Evolutionary conservation across 2,329 filamentous ascomycete species (phyloP).

Genomic region (Aureobasidium sp.): DNA sequence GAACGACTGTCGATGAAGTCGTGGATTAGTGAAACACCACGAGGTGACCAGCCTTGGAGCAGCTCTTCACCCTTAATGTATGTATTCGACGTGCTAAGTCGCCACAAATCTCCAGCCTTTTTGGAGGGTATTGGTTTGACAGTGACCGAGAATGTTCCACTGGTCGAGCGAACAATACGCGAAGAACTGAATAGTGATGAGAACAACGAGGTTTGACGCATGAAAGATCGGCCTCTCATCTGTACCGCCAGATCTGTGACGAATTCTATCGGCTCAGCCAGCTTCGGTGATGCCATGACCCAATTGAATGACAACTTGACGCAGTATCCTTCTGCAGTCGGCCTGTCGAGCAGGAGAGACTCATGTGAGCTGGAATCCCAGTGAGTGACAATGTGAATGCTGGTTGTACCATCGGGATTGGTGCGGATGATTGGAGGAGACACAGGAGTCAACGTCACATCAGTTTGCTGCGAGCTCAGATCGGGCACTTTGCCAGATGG

Average conservation of each 20-base stretch:
- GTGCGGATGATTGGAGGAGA: conserved; percentile 70
- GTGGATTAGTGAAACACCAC: conserved; percentile 81
- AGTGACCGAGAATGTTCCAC: conserved; percentile 75
- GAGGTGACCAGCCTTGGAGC: conserved; percentile 73
- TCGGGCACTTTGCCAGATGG: conserved; percentile 77
- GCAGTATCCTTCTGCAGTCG: conserved; percentile 84
- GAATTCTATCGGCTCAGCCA: conserved; percentile 85
- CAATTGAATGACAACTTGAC: conserved; percentile 82
- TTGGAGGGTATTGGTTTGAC: conserved; percentile 87
- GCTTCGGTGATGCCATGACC: conserved; percentile 73
- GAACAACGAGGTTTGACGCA: conserved; percentile 79
- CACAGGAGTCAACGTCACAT: conserved; percentile 68
- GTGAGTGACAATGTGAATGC: conserved; percentile 77
- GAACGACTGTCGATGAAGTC: conserved; percentile 73
- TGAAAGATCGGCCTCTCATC: conserved; percentile 72
- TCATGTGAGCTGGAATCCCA: conserved; percentile 95
- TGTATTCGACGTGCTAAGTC: conserved; percentile 88
- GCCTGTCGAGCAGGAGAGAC: conserved; percentile 85
- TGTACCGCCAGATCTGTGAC: conserved; percentile 72
- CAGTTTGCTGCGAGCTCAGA: conserved; percentile 59
- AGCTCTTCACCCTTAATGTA: conserved; percentile 95
- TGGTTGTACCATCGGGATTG: conserved; percentile 83
- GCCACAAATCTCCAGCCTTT: conserved; percentile 85
- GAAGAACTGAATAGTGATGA: conserved; percentile 78
- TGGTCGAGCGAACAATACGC: conserved; percentile 77